phyloP scores from a whole-genome alignment of 2,329 filamentous ascomycete genomes.

The Colletotrichum costaricense region DNA sequence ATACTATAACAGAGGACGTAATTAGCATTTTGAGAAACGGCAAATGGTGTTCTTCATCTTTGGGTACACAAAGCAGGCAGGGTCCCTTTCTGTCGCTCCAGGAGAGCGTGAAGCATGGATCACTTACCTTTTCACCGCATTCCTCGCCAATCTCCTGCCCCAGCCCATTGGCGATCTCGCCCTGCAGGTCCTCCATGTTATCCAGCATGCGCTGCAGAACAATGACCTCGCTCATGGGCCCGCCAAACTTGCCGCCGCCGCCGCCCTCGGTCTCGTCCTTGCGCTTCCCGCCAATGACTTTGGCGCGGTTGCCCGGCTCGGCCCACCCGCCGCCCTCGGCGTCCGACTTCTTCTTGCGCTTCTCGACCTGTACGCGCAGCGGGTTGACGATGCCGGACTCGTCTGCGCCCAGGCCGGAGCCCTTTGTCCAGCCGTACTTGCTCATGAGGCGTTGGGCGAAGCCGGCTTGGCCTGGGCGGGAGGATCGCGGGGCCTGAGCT shows the following conservation, averaged over 20 bases:
- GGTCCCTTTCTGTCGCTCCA: not conserved
- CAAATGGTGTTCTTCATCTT: slow-evolving; percentile 2
- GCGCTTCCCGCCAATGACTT: slow-evolving; percentile 82
- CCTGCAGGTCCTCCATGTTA: slow-evolving; percentile 79
- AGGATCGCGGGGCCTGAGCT: slow-evolving; percentile 61
- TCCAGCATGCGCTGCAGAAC: slow-evolving; percentile 88
- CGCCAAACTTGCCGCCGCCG: slow-evolving; percentile 66
- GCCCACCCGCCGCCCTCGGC: slow-evolving; percentile 83
- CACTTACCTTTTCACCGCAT: slow-evolving; percentile 79
- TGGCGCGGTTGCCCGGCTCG: slow-evolving; percentile 75
- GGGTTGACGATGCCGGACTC: slow-evolving; percentile 87
- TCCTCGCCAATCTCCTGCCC: slow-evolving; percentile 97
- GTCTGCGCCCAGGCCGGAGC: slow-evolving; percentile 85
- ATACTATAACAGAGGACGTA: slow-evolving; percentile 64
- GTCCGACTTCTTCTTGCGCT: slow-evolving; percentile 82
- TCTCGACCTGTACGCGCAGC: slow-evolving; percentile 85
- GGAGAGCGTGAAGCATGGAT: not conserved
- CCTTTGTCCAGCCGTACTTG: slow-evolving; percentile 94
- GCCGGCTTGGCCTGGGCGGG: slow-evolving; percentile 81
- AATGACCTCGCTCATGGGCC: slow-evolving; percentile 81
- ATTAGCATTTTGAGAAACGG: slow-evolving; percentile 1
- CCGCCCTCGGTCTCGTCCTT: slow-evolving; percentile 48
- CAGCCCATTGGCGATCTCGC: slow-evolving; percentile 80
- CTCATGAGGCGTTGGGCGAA: slow-evolving; percentile 91
- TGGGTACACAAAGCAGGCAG: not conserved